phyloP scores from a whole-genome alignment of 73 alveolate genomes.

The Paramecium caudatum region DNA sequence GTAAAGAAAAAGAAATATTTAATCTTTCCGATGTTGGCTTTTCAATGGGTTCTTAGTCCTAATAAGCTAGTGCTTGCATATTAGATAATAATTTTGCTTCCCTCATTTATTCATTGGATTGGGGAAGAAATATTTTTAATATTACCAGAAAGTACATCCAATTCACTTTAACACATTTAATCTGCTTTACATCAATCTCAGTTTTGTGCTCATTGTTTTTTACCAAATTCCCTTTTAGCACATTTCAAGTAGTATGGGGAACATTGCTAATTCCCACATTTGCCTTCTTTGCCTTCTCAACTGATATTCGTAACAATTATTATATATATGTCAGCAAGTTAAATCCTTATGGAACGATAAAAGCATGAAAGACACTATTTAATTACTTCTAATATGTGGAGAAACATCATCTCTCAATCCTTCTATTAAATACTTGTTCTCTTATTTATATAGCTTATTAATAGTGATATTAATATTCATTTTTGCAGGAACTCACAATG shows the following conservation, averaged over 20 bases:
- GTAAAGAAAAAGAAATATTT: conserved; percentile 97
- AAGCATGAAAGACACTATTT: neutral
- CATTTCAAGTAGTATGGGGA: neutral
- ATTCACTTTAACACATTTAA: neutral
- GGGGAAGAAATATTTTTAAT: conserved; percentile 32
- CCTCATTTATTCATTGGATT: neutral
- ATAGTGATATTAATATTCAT: neutral
- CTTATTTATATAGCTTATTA: neutral
- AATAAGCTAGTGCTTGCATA: neutral
- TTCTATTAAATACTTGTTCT: neutral
- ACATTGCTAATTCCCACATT: neutral
- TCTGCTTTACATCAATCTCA: neutral
- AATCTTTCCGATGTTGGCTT: conserved; percentile 96
- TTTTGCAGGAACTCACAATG: neutral
- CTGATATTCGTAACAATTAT: neutral
- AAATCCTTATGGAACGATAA: neutral
- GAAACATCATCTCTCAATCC: neutral
- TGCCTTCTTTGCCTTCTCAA: conserved; percentile 7
- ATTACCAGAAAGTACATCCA: conserved; percentile 4
- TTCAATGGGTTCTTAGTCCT: conserved; percentile 90
- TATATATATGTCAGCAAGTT: neutral
- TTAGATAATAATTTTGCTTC: conserved; percentile 19
- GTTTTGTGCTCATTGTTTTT: too few species aligned
- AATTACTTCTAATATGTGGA: conserved; percentile 46
- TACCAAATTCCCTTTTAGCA: too few species aligned